A percentile compares a stretch with the other conserved stretches of the same genome.
Conservation (phyloP, 2,329 filamentous ascomycete genomes). For the Cladobotryum mycophilum region DNA sequence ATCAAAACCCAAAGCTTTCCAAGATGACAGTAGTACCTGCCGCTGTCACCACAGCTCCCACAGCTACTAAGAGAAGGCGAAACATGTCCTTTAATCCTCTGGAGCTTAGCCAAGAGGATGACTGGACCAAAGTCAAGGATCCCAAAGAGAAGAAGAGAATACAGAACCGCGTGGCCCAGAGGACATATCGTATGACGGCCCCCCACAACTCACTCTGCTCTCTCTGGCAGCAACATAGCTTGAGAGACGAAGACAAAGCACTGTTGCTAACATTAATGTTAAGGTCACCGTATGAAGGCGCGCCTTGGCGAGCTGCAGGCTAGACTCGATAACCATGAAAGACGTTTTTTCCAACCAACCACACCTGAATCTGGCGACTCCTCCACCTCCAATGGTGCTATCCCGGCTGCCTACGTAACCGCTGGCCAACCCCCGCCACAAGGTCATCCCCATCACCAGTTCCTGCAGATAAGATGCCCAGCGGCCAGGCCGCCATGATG, state of each 20-base stretch:
- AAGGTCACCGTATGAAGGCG: constrained; percentile 28
- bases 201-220: not conserved
- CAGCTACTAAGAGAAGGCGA: constrained; percentile 9
- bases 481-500: constrained; percentile 6
- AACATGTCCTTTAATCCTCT: constrained; percentile 6
- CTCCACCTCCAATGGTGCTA: not conserved
- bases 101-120: constrained; percentile 19
- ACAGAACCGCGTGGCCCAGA: constrained; percentile 26
- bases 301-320: constrained; percentile 25
- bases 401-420: constrained; percentile 1
- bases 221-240: not conserved
- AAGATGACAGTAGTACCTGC: constrained; percentile 3
- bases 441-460: constrained; percentile 12
- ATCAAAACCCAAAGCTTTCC: not conserved
- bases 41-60: constrained; percentile 2
- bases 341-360: constrained; percentile 9
- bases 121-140: constrained; percentile 24
- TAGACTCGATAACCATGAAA: constrained; percentile 23
- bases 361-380: constrained; percentile 1
- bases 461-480: constrained; percentile 5
- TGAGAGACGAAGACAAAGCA: not conserved
- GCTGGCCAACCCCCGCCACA: not conserved
- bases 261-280: not conserved
- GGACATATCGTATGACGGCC: constrained; percentile 25
- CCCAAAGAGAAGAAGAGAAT: constrained; percentile 27